Evolutionary conservation across 2,329 filamentous ascomycete species (phyloP).

Genomic region (Scedosporium aurantiacum): DNA sequence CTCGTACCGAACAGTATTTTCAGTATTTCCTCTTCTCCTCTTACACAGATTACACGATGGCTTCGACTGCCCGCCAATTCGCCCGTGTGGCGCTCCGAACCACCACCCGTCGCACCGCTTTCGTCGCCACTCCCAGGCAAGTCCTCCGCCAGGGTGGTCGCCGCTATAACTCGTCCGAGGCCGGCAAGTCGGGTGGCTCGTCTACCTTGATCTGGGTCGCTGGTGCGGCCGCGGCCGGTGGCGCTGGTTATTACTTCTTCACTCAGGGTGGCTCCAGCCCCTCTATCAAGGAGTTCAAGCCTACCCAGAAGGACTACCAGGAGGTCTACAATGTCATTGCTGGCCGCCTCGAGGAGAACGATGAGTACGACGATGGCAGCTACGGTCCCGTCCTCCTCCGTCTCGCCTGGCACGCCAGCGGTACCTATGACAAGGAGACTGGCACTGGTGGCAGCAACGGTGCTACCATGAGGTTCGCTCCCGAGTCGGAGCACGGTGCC

Average conservation of each 20-base stretch:
- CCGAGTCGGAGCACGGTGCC: constrained; percentile 81
- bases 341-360: constrained; percentile 68
- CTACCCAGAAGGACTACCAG: constrained; percentile 83
- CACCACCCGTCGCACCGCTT: constrained; percentile 41
- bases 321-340: constrained; percentile 88
- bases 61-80: constrained; percentile 40
- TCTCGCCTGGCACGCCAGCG: constrained; percentile 87
- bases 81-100: constrained; percentile 49
- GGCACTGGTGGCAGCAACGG: constrained; percentile 90
- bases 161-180: constrained; percentile 69
- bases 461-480: constrained; percentile 90
- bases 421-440: constrained; percentile 83
- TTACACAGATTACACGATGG: constrained; percentile 17
- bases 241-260: constrained; percentile 57
- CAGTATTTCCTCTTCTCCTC: constrained; percentile 5
- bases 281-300: constrained; percentile 51
- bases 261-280: constrained; percentile 39
- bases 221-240: constrained; percentile 48
- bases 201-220: constrained; percentile 43
- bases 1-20: not conserved
- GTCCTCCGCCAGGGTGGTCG: constrained; percentile 64
- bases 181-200: constrained; percentile 38
- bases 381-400: constrained; percentile 86
- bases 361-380: constrained; percentile 93
- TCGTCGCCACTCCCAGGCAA: constrained; percentile 48